Percentiles rank a stretch among this genome's conserved stretches.
These are phyloP conservation scores for Lodderomyces orthopsilosis DNA, from an alignment of 1,139 yeast genomes.

Conservation along the genomic window DNA sequence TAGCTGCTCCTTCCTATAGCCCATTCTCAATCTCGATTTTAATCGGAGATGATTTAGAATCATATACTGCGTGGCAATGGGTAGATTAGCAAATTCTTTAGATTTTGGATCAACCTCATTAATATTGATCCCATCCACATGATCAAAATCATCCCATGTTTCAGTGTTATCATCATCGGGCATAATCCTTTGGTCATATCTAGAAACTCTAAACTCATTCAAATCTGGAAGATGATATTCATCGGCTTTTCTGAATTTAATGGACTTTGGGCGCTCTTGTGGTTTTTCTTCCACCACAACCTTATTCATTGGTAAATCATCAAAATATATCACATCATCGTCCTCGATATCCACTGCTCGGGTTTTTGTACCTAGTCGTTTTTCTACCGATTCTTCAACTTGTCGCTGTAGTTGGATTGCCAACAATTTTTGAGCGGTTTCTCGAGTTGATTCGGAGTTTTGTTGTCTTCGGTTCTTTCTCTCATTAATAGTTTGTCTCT, in stretches of 20 bases:
- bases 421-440: slow-evolving; percentile 76
- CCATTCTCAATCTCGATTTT: slow-evolving; percentile 90
- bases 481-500: slow-evolving; percentile 68
- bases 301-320: slow-evolving; percentile 36
- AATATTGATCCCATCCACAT: slow-evolving; percentile 68
- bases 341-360: slow-evolving; percentile 15
- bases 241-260: slow-evolving; percentile 48
- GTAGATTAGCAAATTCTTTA: slow-evolving; percentile 59
- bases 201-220: slow-evolving; percentile 33
- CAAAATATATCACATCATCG: slow-evolving; percentile 33
- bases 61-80: slow-evolving; percentile 85
- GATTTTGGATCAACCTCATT: slow-evolving; percentile 71
- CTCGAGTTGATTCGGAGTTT: slow-evolving; percentile 63
- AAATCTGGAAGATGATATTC: slow-evolving; percentile 84
- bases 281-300: slow-evolving; percentile 5
- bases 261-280: slow-evolving; percentile 10
- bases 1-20: slow-evolving; percentile 83
- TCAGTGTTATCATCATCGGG: slow-evolving; percentile 65
- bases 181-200: slow-evolving; percentile 67
- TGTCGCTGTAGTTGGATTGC: slow-evolving; percentile 74
- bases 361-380: neutral
- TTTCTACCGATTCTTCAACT: slow-evolving; percentile 26
- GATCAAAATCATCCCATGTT: slow-evolving; percentile 58
- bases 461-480: slow-evolving; percentile 76
- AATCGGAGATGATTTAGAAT: slow-evolving; percentile 77